Evolutionary conservation across 129 eudicot species (phyloP), one percentile per base, ranked within the genome.

Genomic region (Helichrysum umbraculigerum): DNA sequence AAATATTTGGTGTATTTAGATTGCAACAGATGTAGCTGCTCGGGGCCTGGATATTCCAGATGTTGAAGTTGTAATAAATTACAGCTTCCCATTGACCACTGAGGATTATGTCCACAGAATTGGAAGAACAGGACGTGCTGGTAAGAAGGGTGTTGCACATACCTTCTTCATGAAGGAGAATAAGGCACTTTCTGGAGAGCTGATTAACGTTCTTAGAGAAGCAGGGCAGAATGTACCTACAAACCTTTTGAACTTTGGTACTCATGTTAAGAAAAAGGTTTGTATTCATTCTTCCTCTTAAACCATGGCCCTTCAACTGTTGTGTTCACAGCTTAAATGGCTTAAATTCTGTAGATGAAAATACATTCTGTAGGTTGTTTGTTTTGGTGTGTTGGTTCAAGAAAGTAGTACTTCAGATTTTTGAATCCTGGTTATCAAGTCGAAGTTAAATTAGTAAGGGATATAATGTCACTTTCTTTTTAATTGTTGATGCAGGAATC

Each of bases 11-110:
- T 32, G 30, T 51, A 63, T 66, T 9, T 82, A 95, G 96, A 91
- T 95, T 56, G 99, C 99, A 21, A 95, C 99, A 10, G 97, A 95
- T 83, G 97, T 95, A 78, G 99, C 99, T 74, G 99, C 99, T 74
- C 84, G 97, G 72, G 99, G 99, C 72, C 80, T 95, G 78, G 99
- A 95, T 84, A 95, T 91, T 60, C 97, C 99, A 51, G 96, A 91
- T 70, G 97, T 95, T 25, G 96, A 95, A 82, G 99, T 91, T 50
- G 99, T 95, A 14, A 91, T 95, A 78, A 91, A 95, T 33, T 95
- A 95, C 81, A 95, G 99, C 50, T 95, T 95, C 68, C 99, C 97
- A 0, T 87, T 95, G 76, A 95, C 99, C 4, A 95, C 99, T 0
- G 99, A 95, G 83, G 99, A 89, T 88, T 91, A 91, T 51, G 99